Evolutionary conservation across 768 basidiomycete species (phyloP).

Genomic region (Phylloporus arenicola): DNA sequence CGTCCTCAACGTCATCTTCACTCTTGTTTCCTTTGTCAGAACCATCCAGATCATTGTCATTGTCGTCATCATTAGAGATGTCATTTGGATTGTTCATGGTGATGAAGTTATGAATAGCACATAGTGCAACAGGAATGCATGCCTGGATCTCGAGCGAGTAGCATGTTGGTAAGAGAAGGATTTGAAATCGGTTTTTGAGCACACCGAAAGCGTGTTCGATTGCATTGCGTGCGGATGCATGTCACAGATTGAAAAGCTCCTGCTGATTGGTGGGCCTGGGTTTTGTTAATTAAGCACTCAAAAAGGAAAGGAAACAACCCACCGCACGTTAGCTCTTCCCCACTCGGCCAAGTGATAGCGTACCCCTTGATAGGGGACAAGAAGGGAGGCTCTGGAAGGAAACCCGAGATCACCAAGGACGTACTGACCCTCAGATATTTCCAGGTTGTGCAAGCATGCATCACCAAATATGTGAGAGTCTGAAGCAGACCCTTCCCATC

Average conservation of each 20-base stretch:
- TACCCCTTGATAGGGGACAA: slow-evolving; percentile 40
- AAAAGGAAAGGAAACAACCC: not conserved
- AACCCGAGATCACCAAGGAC: not conserved
- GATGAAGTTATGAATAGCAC: slow-evolving; percentile 23
- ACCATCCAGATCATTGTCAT: not conserved
- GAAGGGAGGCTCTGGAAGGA: slow-evolving; percentile 6
- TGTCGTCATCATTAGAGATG: too few species aligned
- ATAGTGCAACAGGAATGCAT: slow-evolving; percentile 18
- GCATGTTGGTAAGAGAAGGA: slow-evolving; percentile 6
- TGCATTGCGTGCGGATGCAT: slow-evolving; percentile 9
- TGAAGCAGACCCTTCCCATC: not conserved
- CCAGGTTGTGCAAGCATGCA: too few species aligned
- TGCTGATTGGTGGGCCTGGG: slow-evolving; percentile 9
- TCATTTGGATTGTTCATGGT: not conserved
- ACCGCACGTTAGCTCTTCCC: not conserved
- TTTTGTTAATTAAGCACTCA: not conserved
- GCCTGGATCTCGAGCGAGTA: slow-evolving; percentile 19
- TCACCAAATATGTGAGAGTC: too few species aligned
- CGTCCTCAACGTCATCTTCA: not conserved
- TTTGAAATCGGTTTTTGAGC: slow-evolving; percentile 17
- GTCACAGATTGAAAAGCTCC: too few species aligned
- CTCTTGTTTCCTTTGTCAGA: not conserved
- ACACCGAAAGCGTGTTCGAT: not conserved
- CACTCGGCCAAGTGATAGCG: too few species aligned
- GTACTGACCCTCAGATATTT: not conserved